phyloP scores from a whole-genome alignment of 2,329 filamentous ascomycete species.

The Geoglossum cookeanum region DNA sequence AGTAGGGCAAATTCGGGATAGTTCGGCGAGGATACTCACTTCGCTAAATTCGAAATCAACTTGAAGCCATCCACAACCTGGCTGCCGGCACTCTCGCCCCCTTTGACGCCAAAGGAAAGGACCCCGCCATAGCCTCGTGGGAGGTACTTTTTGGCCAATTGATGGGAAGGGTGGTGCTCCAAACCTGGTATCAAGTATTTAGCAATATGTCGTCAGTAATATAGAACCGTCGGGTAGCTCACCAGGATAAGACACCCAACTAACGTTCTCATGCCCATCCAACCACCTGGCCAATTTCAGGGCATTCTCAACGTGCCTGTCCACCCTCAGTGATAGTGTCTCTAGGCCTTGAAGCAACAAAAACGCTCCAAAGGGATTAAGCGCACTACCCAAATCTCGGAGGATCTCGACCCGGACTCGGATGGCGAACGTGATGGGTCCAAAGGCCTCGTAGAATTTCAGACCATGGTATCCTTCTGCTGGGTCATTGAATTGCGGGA shows the following conservation, averaged over 20 bases:
- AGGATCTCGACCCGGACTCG: slow-evolving; percentile 76
- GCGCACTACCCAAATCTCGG: slow-evolving; percentile 61
- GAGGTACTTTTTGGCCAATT: slow-evolving; percentile 71
- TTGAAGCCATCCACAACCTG: slow-evolving; percentile 88
- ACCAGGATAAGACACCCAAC: slow-evolving; percentile 83
- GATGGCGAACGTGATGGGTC: slow-evolving; percentile 62
- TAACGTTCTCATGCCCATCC: slow-evolving; percentile 63
- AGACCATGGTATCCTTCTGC: slow-evolving; percentile 80
- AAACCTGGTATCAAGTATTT: slow-evolving; percentile 28
- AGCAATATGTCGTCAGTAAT: not conserved
- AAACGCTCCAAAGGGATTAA: slow-evolving; percentile 86
- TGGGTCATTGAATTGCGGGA: slow-evolving; percentile 84
- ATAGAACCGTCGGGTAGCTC: not conserved
- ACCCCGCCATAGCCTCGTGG: slow-evolving; percentile 74
- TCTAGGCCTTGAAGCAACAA: slow-evolving; percentile 78
- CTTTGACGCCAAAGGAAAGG: slow-evolving; percentile 83
- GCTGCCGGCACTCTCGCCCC: slow-evolving; percentile 62
- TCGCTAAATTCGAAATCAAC: slow-evolving; percentile 86
- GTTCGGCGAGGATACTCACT: slow-evolving; percentile 27
- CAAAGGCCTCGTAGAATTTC: slow-evolving; percentile 89
- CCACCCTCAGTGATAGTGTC: slow-evolving; percentile 69
- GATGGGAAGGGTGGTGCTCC: slow-evolving; percentile 61
- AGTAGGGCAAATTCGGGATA: not conserved
- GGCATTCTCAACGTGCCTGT: slow-evolving; percentile 75
- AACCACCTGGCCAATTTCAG: slow-evolving; percentile 65